Base-by-base conservation (phyloP, 129 eudicot species). In the Saussurea involucrata region DNA sequence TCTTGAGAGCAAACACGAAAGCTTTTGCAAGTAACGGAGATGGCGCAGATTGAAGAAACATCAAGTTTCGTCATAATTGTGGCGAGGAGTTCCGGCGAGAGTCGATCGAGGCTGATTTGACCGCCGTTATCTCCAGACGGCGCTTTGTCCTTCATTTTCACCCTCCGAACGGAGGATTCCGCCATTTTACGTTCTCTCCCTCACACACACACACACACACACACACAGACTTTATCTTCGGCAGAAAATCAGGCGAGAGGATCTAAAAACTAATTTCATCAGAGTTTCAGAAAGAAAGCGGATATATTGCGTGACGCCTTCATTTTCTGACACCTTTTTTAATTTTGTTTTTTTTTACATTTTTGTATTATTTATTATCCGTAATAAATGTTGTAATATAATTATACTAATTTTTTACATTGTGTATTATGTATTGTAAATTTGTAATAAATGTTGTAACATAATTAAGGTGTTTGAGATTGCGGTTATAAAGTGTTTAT, bases 31-130 rank as follows among this genome's bases (percentile, higher is more conserved):
- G 97, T 92, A 68, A 91, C 80, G 9, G 92, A 92, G 24, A 86
- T 72, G 73, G 99, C 87, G 77, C 91, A 89, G 80, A 95, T 92
- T 24, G 97, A 95, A 1, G 95, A 79, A 29, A 95, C 84, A 75
- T 95, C 99, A 44, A 95, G 88, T 76, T 95, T 95, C 3, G 87
- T 76, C 85, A 95, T 83, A 25, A 95, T 88, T 15, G 97, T 83
- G 22, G 88, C 92, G 8, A 92, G 61, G 18, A 95, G 42, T 24
- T 94, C 97, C n/a, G 86, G 17, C 0, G 99, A 95, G 0, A 95
- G 87, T 6, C 73, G 88, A 63, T 87, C 92, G 76, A 95, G 87
- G 36, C 77, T 83, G 70, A 68, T 73, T 75, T 33, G 76, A 31
- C 61, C 69, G 66, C 55, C 64, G 73, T 17, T 58, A 8, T 79